Percentiles rank a stretch among this genome's conserved stretches.
Evolutionary conservation across 2,329 filamentous ascomycete genomes (phyloP).

Genomic region (Anisogramma anomala): DNA sequence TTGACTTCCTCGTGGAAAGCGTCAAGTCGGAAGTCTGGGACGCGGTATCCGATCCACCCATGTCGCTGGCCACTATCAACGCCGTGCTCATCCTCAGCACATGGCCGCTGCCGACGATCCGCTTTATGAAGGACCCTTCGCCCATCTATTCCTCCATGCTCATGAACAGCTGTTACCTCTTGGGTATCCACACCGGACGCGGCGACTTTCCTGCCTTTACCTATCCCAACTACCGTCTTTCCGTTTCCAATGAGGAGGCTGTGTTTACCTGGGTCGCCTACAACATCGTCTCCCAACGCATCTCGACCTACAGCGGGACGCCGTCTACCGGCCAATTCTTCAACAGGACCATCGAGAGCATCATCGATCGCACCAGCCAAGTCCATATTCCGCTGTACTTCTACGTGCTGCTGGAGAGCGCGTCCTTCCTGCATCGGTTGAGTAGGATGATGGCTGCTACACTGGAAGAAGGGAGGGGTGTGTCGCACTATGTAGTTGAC

Average conservation of each 20-base stretch:
- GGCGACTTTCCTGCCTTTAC: conserved; percentile 40
- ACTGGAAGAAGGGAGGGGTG: conserved; percentile 34
- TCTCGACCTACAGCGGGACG: conserved; percentile 31
- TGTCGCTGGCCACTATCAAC: conserved; percentile 38
- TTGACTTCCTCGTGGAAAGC: conserved; percentile 35
- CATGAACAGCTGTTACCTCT: conserved; percentile 35
- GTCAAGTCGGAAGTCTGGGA: conserved; percentile 35
- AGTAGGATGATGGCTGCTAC: conserved; percentile 36
- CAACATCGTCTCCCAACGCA: conserved; percentile 38
- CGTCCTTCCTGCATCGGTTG: conserved; percentile 39
- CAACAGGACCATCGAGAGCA: conserved; percentile 37
- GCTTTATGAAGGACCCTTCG: conserved; percentile 40
- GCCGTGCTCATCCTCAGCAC: conserved; percentile 39
- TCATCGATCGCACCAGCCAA: conserved; percentile 29
- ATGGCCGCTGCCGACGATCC: conserved; percentile 40
- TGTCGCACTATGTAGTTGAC: conserved; percentile 35
- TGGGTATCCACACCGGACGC: conserved; percentile 41
- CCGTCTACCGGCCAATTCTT: conserved; percentile 34
- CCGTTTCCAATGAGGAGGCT: conserved; percentile 39
- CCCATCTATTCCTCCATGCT: conserved; percentile 35
- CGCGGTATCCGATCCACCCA: conserved; percentile 29
- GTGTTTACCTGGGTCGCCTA: conserved; percentile 41
- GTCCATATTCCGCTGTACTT: conserved; percentile 34
- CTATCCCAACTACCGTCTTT: conserved; percentile 30
- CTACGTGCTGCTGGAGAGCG: conserved; percentile 34